Evolutionary conservation across 306 rosid genomes (phyloP), one percentile per base, ranked within the genome.

Genomic region (Cyclanthera cordifolia): DNA sequence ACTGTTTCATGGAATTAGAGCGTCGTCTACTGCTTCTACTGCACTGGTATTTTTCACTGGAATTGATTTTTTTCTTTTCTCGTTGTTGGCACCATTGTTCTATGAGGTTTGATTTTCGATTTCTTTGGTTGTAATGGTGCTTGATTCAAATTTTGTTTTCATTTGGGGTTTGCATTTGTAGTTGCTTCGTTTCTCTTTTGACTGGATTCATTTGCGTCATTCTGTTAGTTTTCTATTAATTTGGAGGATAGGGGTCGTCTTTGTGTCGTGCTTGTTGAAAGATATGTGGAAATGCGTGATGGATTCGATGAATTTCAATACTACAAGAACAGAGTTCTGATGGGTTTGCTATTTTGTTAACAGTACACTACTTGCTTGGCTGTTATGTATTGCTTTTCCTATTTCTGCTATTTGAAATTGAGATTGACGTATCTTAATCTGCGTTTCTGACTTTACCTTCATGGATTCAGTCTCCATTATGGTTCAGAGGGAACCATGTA

Each of bases 401-500:
- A 39, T 10, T 39, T 20, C 4, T 63, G 49, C 20, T 4, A 53
- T 67, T 73, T 41, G 17, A 46, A 41, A 58, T 61, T 71, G 73
- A 74, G 37, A 34, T 69, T 19, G 15, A 47, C 16, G 13, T 56
- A 50, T 50, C 2, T 75, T 20, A 56, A 60, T 28, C 59, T 73
- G 19, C 77, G 77, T 69, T 43, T 63, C 11, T 59, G 60, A 56
- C 30, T 20, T 21, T 17, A 8, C 53, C 3, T 49, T 65, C 27
- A 68, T 76, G 16, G 64, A 77, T 77, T 60, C 90, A 93, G 99
- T 79, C 73, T 74, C 81, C 85, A 69, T 72, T 81, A 27, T 68
- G 84, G 89, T 76, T 66, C 69, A 74, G 77, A 72, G 80, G 77
- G 23, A 54, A 82, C 57, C 78, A 59, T 64, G 72, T 85, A 27